phyloP scores from a whole-genome alignment of 163 green algal species.

The Volvox carteri region DNA sequence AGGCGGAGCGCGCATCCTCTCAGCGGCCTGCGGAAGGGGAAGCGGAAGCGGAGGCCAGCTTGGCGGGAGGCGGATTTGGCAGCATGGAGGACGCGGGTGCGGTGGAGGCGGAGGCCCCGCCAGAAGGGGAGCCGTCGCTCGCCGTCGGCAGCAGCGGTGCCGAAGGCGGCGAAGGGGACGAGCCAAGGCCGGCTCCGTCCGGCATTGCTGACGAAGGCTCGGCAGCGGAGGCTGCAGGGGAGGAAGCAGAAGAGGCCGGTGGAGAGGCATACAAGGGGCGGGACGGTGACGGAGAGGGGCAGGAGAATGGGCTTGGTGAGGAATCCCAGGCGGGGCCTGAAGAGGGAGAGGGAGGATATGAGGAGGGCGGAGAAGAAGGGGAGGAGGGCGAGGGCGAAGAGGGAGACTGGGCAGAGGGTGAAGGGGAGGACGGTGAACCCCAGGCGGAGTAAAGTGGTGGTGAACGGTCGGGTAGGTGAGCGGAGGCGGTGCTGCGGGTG shows the following conservation, averaged over 20 bases:
- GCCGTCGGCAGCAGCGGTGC: background rate
- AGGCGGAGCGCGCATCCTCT: slow-evolving; percentile 2
- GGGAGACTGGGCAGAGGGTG: background rate
- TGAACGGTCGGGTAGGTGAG: too few relatives aligned
- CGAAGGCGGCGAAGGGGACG: background rate
- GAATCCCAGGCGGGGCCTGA: background rate
- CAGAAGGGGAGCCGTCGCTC: background rate
- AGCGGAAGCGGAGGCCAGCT: slow-evolving; percentile 16
- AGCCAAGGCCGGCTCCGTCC: background rate
- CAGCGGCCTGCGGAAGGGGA: too few relatives aligned
- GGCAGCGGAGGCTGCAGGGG: background rate
- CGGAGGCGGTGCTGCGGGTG: too few relatives aligned
- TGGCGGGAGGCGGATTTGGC: background rate
- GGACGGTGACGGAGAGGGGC: background rate
- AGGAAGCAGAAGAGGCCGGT: background rate
- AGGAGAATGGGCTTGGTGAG: background rate
- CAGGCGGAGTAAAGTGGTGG: too few relatives aligned
- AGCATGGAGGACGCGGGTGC: background rate
- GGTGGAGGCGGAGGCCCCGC: background rate
- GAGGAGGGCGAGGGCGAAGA: background rate
- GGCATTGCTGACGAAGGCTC: background rate
- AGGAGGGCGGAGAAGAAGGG: background rate
- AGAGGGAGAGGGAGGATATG: background rate
- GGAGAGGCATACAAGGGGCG: background rate
- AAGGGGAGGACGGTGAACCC: background rate